Evolutionary conservation across 148 eudicot species (phyloP), one percentile per base, ranked within the genome.

Genomic region (Polygonum aviculare): DNA sequence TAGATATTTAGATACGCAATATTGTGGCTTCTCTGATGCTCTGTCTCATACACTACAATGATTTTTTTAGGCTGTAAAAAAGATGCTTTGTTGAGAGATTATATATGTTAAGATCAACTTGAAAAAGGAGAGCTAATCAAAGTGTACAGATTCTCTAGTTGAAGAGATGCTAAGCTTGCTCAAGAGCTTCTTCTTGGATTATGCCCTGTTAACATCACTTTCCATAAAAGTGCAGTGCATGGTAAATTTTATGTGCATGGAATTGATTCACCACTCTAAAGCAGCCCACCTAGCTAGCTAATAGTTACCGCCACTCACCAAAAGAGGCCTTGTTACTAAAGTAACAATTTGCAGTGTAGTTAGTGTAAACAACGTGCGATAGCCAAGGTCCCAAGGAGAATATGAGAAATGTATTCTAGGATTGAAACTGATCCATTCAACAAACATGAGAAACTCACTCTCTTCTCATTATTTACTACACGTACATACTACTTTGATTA

Each of bases 101-200:
- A 72, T 39, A 52, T 81, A 73, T n/a, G n/a, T n/a, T n/a, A n/a
- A 70, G 71, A 69, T 76, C 41, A 48, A 63, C 51, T 78, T 4
- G 16, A 35, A 67, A 67, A 36, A 63, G 36, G 9, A 67, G n/a
- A n/a, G 31, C 26, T 51, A 51, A 18, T 67, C 72, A 35, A 15
- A 4, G 19, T 67, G 72, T 5, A 67, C 16, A 15, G 74, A 50
- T 75, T 36, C 80, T 55, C 38, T 50, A 55, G 21, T 49, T 62
- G 41, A 50, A 79, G 78, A 84, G 82, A 79, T 79, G 84, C 80
- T 77, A 81, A 84, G 80, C 78, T 79, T 81, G 63, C 72, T 71
- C 38, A 71, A 63, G 41, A 71, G 77, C 84, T 57, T 48, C 75
- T 75, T 26, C 47, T 70, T 77, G 49, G 76, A 45, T 80, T 31